Base-by-base conservation (phyloP, 768 basidiomycete species). In the Trametes maxima region DNA sequence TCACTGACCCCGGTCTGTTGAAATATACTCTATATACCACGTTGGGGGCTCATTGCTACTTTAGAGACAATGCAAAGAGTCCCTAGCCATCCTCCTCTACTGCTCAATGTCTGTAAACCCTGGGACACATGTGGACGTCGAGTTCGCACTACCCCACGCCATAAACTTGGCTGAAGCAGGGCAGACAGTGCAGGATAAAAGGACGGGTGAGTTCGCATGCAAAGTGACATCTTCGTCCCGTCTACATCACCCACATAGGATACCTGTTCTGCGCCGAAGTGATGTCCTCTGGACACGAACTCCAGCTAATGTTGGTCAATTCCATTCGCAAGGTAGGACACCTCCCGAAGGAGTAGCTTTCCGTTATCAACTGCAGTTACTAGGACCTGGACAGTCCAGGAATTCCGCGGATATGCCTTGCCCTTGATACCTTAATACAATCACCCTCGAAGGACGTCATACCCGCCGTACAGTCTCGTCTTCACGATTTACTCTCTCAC, bases 271-370 rank as follows among this genome's bases (percentile, higher is more conserved):
- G 92, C 68, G 73, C 80, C 54, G 85, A 89, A 69, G 72, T 90
- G 21, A 91, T 94, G 85, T 82, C 85, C 40, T 67, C 76, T 8
- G 72, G 80, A 39, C 85, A 92, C 68, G 90, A 92, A 61, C 77
- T 93, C 35, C 82, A 85, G 52, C 77, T 95, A 22, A 92, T 95
- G 88, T 80, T 94, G 21, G 86, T 94, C 59, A 95, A 95, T 66
- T 93, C 92, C 5, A 70, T 93, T 36, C 85, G 91, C 63, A 94
- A 94, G 81, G 92, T 86, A 67, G 58, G 70, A 12, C n/a, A 45
- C 7, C 28, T 37, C 5, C 39, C 16, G 4, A 14, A 5, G 8
- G 13, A 45, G 5, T 16, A 24, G 10, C 8, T 14, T 4, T 42
- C 21, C 33, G 10, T 35, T 25, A 2, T 54, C 21, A 51, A 54